Conservation (phyloP, 1,139 yeast genomes). For the Spathaspora sp. region DNA sequence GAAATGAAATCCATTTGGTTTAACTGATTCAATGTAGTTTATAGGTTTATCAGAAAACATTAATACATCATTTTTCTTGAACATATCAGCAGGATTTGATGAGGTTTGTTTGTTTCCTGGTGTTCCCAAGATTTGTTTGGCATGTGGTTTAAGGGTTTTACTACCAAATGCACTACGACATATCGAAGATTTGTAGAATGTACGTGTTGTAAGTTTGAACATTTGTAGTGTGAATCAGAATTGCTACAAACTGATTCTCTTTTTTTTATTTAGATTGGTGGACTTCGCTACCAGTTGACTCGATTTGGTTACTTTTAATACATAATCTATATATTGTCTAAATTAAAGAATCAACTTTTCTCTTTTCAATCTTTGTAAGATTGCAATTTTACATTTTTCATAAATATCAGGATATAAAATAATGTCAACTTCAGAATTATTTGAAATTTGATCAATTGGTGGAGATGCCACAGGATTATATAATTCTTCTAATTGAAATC, state of each 20-base stretch:
- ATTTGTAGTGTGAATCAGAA: background rate
- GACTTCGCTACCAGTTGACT: background rate
- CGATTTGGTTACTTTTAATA: background rate
- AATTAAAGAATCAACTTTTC: conserved; percentile 15
- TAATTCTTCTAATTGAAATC: conserved; percentile 23
- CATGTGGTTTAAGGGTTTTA: conserved; percentile 16
- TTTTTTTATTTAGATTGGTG: background rate
- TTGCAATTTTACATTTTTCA: conserved; percentile 30
- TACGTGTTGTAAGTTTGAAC: background rate
- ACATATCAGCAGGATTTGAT: conserved; percentile 45
- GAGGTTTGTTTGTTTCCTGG: conserved; percentile 42
- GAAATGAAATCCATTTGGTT: conserved; percentile 40
- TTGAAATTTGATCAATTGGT: background rate
- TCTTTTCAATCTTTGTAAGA: conserved; percentile 21
- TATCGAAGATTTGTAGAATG: background rate
- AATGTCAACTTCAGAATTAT: background rate
- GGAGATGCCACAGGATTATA: conserved; percentile 27
- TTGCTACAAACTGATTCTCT: background rate
- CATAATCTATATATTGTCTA: background rate
- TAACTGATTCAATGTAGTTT: conserved; percentile 46
- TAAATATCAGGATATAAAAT: conserved; percentile 17
- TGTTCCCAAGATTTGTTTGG: conserved; percentile 20
- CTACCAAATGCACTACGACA: background rate
- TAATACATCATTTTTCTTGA: conserved; percentile 45
- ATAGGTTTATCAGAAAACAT: conserved; percentile 44